phyloP scores from a whole-genome alignment of 345 rosid genomes.

The Populus ilicifolia region DNA sequence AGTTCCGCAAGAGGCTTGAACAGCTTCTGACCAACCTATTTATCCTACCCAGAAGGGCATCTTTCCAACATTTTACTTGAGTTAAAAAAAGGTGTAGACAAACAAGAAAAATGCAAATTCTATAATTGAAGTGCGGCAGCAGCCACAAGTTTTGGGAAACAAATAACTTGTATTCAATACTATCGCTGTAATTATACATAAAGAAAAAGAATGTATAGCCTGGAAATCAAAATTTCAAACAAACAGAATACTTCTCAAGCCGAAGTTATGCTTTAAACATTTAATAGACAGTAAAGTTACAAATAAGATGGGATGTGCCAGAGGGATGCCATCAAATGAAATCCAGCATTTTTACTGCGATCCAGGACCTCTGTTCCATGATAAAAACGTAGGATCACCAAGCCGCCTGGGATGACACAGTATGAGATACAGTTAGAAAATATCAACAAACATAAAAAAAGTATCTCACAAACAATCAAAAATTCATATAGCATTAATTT shows the following conservation, averaged over 20 bases:
- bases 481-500: background rate
- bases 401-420: conserved; percentile 55
- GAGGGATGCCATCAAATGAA: background rate
- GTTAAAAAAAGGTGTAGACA: background rate
- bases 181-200: background rate
- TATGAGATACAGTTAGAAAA: background rate
- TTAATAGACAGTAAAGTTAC: background rate
- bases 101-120: background rate
- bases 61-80: conserved; percentile 60
- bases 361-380: conserved; percentile 92
- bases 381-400: conserved; percentile 89
- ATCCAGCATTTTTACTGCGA: conserved; percentile 21
- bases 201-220: background rate
- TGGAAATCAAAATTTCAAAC: background rate
- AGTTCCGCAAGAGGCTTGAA: conserved; percentile 59
- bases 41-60: conserved; percentile 86
- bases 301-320: background rate
- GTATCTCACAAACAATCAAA: background rate
- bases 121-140: background rate
- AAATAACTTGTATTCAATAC: background rate
- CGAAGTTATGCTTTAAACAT: background rate
- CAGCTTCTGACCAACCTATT: conserved; percentile 83
- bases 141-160: background rate
- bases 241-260: background rate
- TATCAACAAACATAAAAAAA: background rate